phyloP scores from a whole-genome alignment of 2,329 filamentous ascomycete species.

The Catunica adiposa region DNA sequence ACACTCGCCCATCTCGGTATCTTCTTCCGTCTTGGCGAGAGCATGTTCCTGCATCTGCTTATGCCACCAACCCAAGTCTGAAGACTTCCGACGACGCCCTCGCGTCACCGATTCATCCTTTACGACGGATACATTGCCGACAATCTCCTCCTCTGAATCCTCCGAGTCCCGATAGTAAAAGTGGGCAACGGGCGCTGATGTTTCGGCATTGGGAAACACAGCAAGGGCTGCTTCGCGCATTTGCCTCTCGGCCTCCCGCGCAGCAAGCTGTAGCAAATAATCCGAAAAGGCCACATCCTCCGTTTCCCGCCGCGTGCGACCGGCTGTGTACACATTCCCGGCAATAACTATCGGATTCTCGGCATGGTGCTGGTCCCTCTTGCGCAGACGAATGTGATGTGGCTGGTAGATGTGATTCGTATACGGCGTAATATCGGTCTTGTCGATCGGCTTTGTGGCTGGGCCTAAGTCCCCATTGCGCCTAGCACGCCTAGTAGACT shows the following conservation, averaged over 20 bases:
- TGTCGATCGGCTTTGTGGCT: constrained; percentile 47
- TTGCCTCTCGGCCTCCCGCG: constrained; percentile 63
- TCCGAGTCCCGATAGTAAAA: constrained; percentile 48
- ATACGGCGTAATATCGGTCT: constrained; percentile 54
- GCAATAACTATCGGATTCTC: background rate
- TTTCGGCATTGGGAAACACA: constrained; percentile 49
- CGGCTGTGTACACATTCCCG: constrained; percentile 6
- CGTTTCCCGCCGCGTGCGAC: constrained; percentile 40
- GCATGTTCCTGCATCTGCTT: constrained; percentile 67
- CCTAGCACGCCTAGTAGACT: constrained; percentile 57
- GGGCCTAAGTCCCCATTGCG: constrained; percentile 47
- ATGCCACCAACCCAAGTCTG: constrained; percentile 56
- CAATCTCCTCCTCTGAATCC: constrained; percentile 23
- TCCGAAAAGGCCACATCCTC: constrained; percentile 61
- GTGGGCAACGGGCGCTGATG: constrained; percentile 55
- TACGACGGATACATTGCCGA: background rate
- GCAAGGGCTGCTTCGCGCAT: constrained; percentile 61
- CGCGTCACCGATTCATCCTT: constrained; percentile 18
- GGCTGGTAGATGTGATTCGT: constrained; percentile 42
- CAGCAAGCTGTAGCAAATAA: constrained; percentile 64
- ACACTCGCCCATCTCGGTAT: constrained; percentile 18
- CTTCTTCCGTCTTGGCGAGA: constrained; percentile 32
- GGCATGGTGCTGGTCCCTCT: constrained; percentile 4
- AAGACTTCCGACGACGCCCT: constrained; percentile 39
- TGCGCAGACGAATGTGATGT: constrained; percentile 16